phyloP scores from a whole-genome alignment of 208 protist genomes.

The Balamuthia mandrillaris region DNA sequence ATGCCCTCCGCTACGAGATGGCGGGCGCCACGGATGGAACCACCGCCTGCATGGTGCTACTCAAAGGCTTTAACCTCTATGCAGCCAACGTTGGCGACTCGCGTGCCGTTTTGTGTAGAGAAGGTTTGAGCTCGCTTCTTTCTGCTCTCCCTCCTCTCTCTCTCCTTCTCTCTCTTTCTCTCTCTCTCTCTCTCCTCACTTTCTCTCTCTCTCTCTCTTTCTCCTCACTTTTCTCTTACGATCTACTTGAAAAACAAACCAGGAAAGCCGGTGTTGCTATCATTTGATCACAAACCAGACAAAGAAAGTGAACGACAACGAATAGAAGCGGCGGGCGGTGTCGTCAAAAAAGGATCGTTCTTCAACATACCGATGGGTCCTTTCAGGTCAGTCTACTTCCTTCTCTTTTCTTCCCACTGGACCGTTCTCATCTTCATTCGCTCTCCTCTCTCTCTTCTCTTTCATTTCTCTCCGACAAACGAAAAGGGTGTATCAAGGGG shows the following conservation, averaged over 20 bases:
- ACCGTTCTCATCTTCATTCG: too few relatives aligned
- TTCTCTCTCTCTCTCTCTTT: background rate
- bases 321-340: background rate
- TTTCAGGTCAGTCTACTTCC: too few relatives aligned
- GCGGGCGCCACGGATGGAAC: constrained; percentile 18
- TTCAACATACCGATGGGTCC: constrained; percentile 40
- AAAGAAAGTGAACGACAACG: background rate
- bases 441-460: too few relatives aligned
- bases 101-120: constrained; percentile 4
- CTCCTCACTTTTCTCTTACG: too few relatives aligned
- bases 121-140: background rate
- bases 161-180: background rate
- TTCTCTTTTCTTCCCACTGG: too few relatives aligned
- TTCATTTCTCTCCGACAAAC: too few relatives aligned
- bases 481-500: background rate
- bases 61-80: constrained; percentile 12
- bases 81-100: constrained; percentile 20
- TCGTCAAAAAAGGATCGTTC: constrained; percentile 26
- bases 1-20: background rate
- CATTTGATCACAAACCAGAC: constrained; percentile 20
- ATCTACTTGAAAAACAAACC: too few relatives aligned
- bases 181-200: background rate
- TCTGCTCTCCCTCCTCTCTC: background rate
- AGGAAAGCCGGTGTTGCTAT: constrained; percentile 3
- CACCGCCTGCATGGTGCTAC: constrained; percentile 26